Conservation (phyloP, 768 basidiomycete species). For the Pisolithus albus region DNA sequence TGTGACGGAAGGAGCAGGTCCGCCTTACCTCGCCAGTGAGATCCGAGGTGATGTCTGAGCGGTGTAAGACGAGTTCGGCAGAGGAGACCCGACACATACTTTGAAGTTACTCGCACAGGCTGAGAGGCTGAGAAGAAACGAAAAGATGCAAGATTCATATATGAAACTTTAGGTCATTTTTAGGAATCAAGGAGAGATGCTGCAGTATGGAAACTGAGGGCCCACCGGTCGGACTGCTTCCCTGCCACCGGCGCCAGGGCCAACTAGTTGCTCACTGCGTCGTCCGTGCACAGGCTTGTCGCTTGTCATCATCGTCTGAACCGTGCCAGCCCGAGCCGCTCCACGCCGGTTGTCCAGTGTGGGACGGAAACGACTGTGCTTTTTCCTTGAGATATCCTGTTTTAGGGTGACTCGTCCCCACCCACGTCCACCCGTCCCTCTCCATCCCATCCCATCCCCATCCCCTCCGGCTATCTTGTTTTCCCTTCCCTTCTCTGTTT, state of each 20-base stretch:
- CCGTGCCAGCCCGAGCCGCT: too few species aligned
- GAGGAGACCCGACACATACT: conserved; percentile 24
- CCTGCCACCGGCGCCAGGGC: neutral
- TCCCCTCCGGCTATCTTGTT: neutral
- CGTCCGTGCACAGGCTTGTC: conserved; percentile 11
- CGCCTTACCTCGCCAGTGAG: conserved; percentile 18
- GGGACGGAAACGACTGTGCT: too few species aligned
- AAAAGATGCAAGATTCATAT: conserved; percentile 4
- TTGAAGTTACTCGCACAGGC: conserved; percentile 6
- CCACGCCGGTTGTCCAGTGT: too few species aligned
- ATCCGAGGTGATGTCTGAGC: conserved; percentile 29
- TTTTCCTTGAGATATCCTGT: conserved; percentile 20
- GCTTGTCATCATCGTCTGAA: neutral
- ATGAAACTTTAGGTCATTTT: conserved; percentile 30
- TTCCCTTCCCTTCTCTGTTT: neutral
- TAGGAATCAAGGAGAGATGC: conserved; percentile 25
- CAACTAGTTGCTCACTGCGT: neutral
- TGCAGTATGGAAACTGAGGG: conserved; percentile 4
- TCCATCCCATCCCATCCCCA: neutral
- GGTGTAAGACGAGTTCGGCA: conserved; percentile 28
- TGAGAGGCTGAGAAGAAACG: conserved; percentile 15
- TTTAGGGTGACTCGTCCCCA: conserved; percentile 6
- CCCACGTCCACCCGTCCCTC: conserved; percentile 4
- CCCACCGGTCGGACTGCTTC: neutral
- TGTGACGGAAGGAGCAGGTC: conserved; percentile 16